These are phyloP conservation scores for Cladosporium sp. DNA, from an alignment of 2,329 filamentous ascomycete species.

Conservation along the genomic window DNA sequence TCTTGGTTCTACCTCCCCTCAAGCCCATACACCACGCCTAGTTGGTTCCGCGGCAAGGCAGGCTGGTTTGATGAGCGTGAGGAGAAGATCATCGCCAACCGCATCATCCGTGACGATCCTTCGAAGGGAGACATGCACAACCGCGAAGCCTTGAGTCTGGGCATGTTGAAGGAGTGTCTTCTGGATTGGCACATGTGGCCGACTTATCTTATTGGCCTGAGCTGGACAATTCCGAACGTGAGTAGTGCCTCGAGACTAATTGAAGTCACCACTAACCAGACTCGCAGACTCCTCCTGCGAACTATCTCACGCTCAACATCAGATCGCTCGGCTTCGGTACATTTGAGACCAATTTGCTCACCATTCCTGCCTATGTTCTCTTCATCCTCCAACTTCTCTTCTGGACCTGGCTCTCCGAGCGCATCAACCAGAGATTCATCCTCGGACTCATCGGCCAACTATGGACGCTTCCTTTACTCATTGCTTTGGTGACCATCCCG, in stretches of 20 bases:
- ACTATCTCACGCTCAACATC: conserved; percentile 7
- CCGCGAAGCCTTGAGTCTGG: conserved; percentile 61
- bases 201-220: conserved; percentile 61
- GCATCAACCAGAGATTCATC: conserved; percentile 55
- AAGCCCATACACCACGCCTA: conserved; percentile 64
- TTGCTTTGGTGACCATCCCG: not conserved
- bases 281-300: conserved; percentile 40
- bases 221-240: conserved; percentile 53
- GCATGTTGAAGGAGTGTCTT: conserved; percentile 53
- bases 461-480: conserved; percentile 38
- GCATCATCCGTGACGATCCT: conserved; percentile 62
- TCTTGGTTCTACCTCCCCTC: conserved; percentile 56
- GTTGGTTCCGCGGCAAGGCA: conserved; percentile 60
- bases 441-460: conserved; percentile 47
- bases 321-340: conserved; percentile 30
- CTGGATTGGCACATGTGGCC: conserved; percentile 49
- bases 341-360: conserved; percentile 61
- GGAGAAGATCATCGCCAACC: conserved; percentile 66
- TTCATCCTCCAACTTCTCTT: not conserved
- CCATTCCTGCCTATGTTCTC: conserved; percentile 36
- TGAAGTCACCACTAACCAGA: not conserved
- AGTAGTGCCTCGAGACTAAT: not conserved
- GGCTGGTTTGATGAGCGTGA: conserved; percentile 70
- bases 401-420: conserved; percentile 47
- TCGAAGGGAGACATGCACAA: conserved; percentile 61